Conservation (phyloP, 306 rosid genomes). For the Ochetophila trinervis region DNA sequence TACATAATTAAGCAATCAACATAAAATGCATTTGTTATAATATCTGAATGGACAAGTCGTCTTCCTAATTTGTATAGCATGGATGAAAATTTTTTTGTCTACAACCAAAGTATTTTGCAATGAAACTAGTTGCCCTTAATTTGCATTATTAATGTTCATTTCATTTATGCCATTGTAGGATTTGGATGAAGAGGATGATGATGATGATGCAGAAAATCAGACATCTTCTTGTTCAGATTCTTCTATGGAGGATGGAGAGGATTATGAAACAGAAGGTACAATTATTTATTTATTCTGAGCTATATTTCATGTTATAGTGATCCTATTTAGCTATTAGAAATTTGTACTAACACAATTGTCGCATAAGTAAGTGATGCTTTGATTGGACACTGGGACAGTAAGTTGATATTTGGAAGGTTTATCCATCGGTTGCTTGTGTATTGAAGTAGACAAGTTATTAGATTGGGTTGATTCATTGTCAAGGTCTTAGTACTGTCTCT, state of each 20-base stretch:
- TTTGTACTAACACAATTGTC: not conserved
- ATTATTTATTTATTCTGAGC: constrained; percentile 10
- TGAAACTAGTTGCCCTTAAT: not conserved
- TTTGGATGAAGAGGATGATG: constrained; percentile 44
- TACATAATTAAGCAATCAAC: not conserved
- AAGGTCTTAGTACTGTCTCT: constrained; percentile 17
- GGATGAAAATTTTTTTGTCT: not conserved
- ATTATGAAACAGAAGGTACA: constrained; percentile 50
- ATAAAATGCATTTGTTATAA: no score
- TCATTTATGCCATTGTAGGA: constrained; percentile 44
- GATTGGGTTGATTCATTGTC: not conserved
- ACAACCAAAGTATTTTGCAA: constrained; percentile 8
- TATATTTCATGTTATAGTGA: not conserved
- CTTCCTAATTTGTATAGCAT: not conserved
- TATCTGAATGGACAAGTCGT: no score
- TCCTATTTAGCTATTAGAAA: constrained; percentile 20
- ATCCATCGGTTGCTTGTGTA: not conserved
- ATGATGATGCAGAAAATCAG: constrained; percentile 25
- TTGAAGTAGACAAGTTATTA: constrained; percentile 1
- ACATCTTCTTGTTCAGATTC: constrained; percentile 45
- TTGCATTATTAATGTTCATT: constrained; percentile 13
- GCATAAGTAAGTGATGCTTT: not conserved
- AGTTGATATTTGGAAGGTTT: not conserved
- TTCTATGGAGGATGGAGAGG: constrained; percentile 40
- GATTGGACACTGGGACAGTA: not conserved